phyloP scores from a whole-genome alignment of 2,329 filamentous ascomycete genomes.

The Pestalotiopsis sp. region DNA sequence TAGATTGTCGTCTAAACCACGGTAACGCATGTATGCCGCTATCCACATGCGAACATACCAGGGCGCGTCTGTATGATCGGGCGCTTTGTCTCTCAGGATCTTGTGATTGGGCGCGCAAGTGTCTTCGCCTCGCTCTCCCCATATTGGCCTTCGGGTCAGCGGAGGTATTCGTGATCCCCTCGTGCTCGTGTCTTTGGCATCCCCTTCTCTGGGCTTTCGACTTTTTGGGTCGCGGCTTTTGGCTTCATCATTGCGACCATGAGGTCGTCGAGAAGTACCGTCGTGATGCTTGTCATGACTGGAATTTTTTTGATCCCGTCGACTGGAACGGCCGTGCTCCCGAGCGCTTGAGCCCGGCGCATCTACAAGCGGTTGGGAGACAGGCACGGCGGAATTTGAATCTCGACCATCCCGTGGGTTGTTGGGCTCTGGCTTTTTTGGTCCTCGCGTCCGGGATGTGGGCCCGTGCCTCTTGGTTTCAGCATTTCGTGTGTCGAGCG shows the following conservation, averaged over 20 bases:
- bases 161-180: neutral
- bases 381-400: neutral
- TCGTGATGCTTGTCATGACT: neutral
- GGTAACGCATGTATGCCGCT: constrained; percentile 10
- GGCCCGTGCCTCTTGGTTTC: neutral
- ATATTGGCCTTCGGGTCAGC: neutral
- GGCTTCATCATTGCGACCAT: neutral
- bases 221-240: neutral
- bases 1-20: constrained; percentile 1
- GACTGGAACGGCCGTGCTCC: neutral
- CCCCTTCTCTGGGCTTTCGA: neutral
- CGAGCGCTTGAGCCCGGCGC: neutral
- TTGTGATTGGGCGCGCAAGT: neutral
- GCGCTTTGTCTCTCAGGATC: constrained; percentile 1
- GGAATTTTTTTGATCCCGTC: neutral
- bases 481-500: neutral
- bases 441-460: neutral
- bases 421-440: neutral
- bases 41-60: constrained; percentile 12
- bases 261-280: neutral
- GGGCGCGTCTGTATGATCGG: constrained; percentile 8
- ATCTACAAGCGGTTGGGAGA: neutral
- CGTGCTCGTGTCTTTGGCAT: neutral
- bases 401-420: neutral
- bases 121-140: constrained; percentile 6